Conservation (phyloP, 2,329 filamentous ascomycete species). For the Fusarium citri region DNA sequence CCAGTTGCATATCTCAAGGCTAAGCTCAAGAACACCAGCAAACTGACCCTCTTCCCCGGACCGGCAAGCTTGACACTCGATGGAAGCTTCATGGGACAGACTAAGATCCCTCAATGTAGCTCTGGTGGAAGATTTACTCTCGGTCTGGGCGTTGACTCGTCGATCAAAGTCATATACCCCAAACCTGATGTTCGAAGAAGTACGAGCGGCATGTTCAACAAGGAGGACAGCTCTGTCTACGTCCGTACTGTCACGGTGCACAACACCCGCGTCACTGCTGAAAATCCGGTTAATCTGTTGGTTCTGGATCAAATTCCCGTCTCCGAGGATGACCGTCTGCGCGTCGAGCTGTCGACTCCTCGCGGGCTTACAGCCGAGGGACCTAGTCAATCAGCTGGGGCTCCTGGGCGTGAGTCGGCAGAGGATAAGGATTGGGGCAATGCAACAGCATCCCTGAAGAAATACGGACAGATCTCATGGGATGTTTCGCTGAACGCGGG, state of each 20-base stretch:
- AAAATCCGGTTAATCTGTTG: conserved; percentile 58
- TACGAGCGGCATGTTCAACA: conserved; percentile 64
- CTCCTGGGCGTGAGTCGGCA: conserved; percentile 44
- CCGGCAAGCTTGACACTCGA: conserved; percentile 71
- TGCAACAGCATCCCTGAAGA: conserved; percentile 64
- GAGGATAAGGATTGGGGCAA: conserved; percentile 62
- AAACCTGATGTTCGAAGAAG: conserved; percentile 65
- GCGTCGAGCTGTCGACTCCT: conserved; percentile 63
- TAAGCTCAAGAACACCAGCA: conserved; percentile 65
- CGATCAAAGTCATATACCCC: conserved; percentile 65
- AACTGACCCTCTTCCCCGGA: conserved; percentile 67
- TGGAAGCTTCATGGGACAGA: conserved; percentile 70
- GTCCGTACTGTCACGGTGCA: conserved; percentile 60
- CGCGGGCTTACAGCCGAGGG: conserved; percentile 58
- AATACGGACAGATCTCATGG: conserved; percentile 69
- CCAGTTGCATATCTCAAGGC: conserved; percentile 70
- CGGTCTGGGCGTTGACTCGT: conserved; percentile 69
- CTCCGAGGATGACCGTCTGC: conserved; percentile 69
- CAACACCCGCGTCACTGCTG: conserved; percentile 59
- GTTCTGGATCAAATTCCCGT: conserved; percentile 72
- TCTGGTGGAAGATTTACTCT: conserved; percentile 66
- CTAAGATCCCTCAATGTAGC: conserved; percentile 65
- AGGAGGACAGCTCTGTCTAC: conserved; percentile 64
- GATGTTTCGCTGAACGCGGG: conserved; percentile 68
- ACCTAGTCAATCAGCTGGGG: conserved; percentile 52